phyloP scores from a whole-genome alignment of 2,329 filamentous ascomycete genomes.

The Corinectria fuckeliana region DNA sequence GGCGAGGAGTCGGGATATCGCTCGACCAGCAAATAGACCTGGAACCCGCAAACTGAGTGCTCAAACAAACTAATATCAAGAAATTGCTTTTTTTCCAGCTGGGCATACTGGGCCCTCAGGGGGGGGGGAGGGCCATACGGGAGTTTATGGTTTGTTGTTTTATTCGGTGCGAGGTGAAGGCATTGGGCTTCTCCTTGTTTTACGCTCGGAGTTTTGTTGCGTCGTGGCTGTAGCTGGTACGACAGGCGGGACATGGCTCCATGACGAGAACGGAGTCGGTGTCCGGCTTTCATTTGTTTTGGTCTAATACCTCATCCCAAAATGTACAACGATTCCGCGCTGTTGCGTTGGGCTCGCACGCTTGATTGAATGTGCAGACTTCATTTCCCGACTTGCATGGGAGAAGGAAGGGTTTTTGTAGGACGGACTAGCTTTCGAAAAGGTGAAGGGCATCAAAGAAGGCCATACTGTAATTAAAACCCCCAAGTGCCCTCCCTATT shows the following conservation, averaged over 20 bases:
- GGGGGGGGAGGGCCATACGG: background rate
- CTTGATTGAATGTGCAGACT: background rate
- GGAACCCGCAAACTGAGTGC: no score
- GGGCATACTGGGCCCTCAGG: constrained; percentile 1
- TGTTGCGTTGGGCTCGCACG: background rate
- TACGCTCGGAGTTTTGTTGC: background rate
- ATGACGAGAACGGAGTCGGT: background rate
- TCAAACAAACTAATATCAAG: background rate
- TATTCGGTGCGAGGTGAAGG: background rate
- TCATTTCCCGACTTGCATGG: background rate
- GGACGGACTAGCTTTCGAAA: background rate
- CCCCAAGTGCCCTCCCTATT: background rate
- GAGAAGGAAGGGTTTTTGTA: background rate
- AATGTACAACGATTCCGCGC: constrained; percentile 2
- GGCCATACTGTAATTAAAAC: no score
- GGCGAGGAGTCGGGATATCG: constrained; percentile 39
- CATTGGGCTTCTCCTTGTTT: background rate
- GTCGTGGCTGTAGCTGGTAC: background rate
- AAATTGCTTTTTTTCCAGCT: background rate
- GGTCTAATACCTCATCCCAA: background rate
- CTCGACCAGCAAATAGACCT: constrained; percentile 29
- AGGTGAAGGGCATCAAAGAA: no score
- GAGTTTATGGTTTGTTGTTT: background rate
- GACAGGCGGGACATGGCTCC: background rate
- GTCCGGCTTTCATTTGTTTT: background rate